Conservation (phyloP, 73 alveolate genomes). For the Vitrella brassicaformis region DNA sequence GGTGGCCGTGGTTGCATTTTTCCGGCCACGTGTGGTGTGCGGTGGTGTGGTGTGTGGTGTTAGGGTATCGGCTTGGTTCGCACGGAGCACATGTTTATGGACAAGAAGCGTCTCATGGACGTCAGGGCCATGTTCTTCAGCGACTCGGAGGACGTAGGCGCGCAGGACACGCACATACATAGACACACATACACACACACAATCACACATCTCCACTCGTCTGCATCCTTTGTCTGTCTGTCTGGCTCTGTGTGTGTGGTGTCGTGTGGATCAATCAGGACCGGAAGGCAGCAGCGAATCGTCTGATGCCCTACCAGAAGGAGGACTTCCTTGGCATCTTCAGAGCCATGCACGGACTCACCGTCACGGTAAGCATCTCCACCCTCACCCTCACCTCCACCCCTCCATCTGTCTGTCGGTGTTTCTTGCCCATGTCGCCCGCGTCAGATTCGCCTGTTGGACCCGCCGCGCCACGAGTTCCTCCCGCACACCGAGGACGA, state of each 20-base stretch:
- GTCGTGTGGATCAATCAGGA: conserved; percentile 31
- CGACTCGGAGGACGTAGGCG: background rate
- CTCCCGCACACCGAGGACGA: conserved; percentile 58
- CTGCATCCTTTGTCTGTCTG: background rate
- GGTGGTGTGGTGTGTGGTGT: no score
- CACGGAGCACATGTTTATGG: conserved; percentile 55
- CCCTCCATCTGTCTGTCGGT: no score
- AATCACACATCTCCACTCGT: no score
- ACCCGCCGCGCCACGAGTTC: conserved; percentile 71
- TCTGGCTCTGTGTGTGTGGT: background rate
- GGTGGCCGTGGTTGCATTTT: no score
- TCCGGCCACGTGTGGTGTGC: no score
- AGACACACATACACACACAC: no score
- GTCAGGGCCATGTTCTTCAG: background rate
- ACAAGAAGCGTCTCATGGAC: background rate
- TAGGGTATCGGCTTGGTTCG: conserved; percentile 68
- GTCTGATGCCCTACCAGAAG: conserved; percentile 48
- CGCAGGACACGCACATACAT: no score
- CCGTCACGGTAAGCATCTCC: conserved; percentile 49
- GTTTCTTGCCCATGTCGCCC: no score
- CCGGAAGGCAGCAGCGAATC: conserved; percentile 45
- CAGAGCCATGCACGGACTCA: conserved; percentile 56
- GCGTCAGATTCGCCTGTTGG: conserved; percentile 41
- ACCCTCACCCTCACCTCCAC: no score
- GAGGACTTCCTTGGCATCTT: conserved; percentile 56